A percentile compares a stretch with the other conserved stretches of the same genome.
phyloP scores from a whole-genome alignment of 1,284 basidiomycete genomes.

The Pholiota adiposa region DNA sequence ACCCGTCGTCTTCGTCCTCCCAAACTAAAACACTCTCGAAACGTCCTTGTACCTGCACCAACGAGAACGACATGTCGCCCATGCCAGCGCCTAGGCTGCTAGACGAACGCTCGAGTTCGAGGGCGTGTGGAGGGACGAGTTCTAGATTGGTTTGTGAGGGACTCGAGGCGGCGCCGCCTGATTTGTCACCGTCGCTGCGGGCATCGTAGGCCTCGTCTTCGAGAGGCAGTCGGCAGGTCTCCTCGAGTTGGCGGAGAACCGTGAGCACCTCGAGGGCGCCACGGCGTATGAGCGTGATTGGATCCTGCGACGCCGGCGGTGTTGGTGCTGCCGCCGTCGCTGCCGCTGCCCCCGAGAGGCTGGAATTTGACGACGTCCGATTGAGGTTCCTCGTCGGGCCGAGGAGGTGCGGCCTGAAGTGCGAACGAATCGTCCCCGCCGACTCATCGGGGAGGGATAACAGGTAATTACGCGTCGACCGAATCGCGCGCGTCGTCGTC shows the following conservation, averaged over 20 bases:
- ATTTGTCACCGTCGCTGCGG: constrained; percentile 64
- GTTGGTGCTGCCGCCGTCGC: constrained; percentile 19
- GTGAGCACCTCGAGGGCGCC: constrained; percentile 79
- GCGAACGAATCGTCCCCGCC: constrained; percentile 53
- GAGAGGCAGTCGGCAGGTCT: constrained; percentile 64
- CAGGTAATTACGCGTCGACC: constrained; percentile 80
- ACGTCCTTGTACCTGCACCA: constrained; percentile 69
- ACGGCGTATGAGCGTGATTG: constrained; percentile 68
- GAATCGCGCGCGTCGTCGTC: constrained; percentile 75
- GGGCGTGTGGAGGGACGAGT: constrained; percentile 27
- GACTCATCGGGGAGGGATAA: constrained; percentile 79
- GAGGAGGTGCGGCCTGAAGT: constrained; percentile 49
- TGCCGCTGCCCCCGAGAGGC: constrained; percentile 11
- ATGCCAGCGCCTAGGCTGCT: constrained; percentile 42
- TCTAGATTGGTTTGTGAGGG: constrained; percentile 48
- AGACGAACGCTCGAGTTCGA: constrained; percentile 8
- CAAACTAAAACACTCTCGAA: constrained; percentile 73
- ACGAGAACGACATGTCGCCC: constrained; percentile 66
- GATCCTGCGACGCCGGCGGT: constrained; percentile 47
- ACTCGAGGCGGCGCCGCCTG: constrained; percentile 47
- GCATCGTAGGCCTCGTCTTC: constrained; percentile 78
- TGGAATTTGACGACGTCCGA: constrained; percentile 6
- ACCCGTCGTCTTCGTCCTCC: constrained; percentile 71
- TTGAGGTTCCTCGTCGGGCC: constrained; percentile 37
- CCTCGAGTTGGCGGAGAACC: constrained; percentile 72